Base-by-base conservation (phyloP, 768 basidiomycete genomes). In the Russula ochroleuca region DNA sequence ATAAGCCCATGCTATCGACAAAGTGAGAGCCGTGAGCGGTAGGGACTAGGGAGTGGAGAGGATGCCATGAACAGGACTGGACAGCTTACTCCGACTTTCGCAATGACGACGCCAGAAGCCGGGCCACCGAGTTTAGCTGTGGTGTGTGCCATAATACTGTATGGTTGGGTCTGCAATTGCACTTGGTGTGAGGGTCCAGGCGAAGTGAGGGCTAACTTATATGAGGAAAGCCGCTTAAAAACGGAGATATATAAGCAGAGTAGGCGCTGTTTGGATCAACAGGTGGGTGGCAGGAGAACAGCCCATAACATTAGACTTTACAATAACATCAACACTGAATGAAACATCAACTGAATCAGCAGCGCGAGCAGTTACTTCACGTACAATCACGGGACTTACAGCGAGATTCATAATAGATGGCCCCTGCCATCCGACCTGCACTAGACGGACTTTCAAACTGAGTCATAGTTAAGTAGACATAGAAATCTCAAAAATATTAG, bases 1-100 rank as follows among this genome's bases (percentile, higher is more conserved):
- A 85, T 83, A 55, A 85, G 73, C 1, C 85, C 84, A 19, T 68
- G 69, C 82, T 79, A 76, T 74, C 41, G 23, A 47, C 10, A 11
- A 15, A 23, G 23, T 33, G 17, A 35, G 38, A 31, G 15, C 25
- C 9, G 51, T 14, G 14, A 61, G 7, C n/a, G n/a, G n/a, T n/a
- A n/a, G n/a, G n/a, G n/a, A n/a, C n/a, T 56, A 45, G n/a, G n/a
- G 23, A 43, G 21, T 11, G 17, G 11, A 45, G 17, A 14, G 56
- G 21, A 47, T 47, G 49, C n/a, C 8, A 9, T 13, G 2, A 33
- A 19, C 3, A 37, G 15, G 15, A 3, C 23, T 8, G 53, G 13
- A 54, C 8, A 15, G 71, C 76, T 61, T 61, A 81, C 79, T 9
- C 72, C 78, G 33, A 78, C 73, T 67, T 76, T 76, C 1, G 74